phyloP scores from a whole-genome alignment of 2,329 filamentous ascomycete species.

The Pseudocercospora macadamiae region DNA sequence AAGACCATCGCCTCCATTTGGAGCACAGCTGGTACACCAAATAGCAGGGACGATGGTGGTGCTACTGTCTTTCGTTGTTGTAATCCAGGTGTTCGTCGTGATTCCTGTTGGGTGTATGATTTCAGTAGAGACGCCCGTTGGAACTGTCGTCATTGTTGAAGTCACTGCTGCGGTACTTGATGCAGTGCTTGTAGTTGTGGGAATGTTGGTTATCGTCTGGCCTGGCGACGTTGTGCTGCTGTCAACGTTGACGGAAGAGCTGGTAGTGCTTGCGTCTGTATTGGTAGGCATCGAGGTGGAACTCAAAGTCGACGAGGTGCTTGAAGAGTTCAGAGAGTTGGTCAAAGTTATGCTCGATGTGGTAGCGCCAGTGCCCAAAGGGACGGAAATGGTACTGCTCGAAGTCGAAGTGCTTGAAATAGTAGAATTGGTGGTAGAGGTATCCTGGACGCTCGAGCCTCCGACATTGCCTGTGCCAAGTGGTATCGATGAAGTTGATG shows the following conservation, averaged over 20 bases:
- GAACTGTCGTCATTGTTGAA: slow-evolving; percentile 20
- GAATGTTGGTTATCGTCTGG: background rate
- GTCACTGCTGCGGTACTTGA: background rate
- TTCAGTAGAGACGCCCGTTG: slow-evolving; percentile 14
- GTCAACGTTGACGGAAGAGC: slow-evolving; percentile 4
- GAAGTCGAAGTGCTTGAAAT: background rate
- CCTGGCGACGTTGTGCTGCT: slow-evolving; percentile 9
- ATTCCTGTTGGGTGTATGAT: slow-evolving; percentile 9
- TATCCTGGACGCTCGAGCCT: background rate
- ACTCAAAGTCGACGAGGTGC: background rate
- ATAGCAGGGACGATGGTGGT: slow-evolving; percentile 15
- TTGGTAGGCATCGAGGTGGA: background rate
- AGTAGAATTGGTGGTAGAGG: background rate
- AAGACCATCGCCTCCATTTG: slow-evolving; percentile 4
- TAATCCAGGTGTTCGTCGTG: slow-evolving; percentile 17
- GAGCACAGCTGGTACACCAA: slow-evolving; percentile 11
- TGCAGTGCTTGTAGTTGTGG: background rate
- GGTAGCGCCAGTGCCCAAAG: background rate
- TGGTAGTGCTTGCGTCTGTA: background rate
- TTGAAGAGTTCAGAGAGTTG: background rate
- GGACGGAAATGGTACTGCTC: background rate
- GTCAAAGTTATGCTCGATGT: background rate
- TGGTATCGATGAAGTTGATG: background rate
- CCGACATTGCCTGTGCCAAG: background rate
- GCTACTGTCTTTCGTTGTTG: slow-evolving; percentile 14